phyloP scores from a whole-genome alignment of 1,284 basidiomycete species.

The Cutaneotrichosporon sp. region DNA sequence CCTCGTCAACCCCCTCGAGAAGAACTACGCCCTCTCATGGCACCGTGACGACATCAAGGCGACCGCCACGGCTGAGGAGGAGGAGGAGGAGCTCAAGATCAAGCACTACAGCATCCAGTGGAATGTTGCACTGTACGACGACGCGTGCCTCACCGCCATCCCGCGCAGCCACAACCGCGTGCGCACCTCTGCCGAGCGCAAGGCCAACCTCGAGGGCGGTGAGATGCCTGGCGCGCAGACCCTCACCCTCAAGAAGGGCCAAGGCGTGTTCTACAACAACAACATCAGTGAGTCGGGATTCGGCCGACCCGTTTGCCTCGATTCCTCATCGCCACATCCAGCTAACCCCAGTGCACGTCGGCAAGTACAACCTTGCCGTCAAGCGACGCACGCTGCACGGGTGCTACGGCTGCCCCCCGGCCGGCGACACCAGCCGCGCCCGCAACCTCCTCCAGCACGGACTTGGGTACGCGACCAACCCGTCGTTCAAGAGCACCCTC shows the following conservation, averaged over 20 bases:
- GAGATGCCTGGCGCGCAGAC: conserved; percentile 69
- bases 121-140: conserved; percentile 76
- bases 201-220: conserved; percentile 59
- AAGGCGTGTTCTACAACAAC: conserved; percentile 78
- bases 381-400: conserved; percentile 72
- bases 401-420: conserved; percentile 63
- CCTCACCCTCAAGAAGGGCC: conserved; percentile 65
- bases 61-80: conserved; percentile 65
- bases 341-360: conserved; percentile 27
- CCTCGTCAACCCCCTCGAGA: conserved; percentile 67
- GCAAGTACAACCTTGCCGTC: conserved; percentile 58
- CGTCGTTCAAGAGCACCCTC: conserved; percentile 59
- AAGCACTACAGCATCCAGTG: conserved; percentile 76
- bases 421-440: conserved; percentile 65
- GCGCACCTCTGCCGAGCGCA: conserved; percentile 63
- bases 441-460: conserved; percentile 79
- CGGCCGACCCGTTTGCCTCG: too few relatives aligned
- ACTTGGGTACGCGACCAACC: conserved; percentile 57
- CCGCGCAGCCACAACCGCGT: conserved; percentile 66
- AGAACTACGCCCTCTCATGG: conserved; percentile 75
- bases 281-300: conserved; percentile 64
- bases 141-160: conserved; percentile 71
- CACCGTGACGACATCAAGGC: conserved; percentile 75
- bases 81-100: conserved; percentile 60
- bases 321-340: not conserved